These are phyloP conservation scores for Zopfia rhizophila DNA, from an alignment of 2,329 filamentous ascomycete species.

Conservation along the genomic window DNA sequence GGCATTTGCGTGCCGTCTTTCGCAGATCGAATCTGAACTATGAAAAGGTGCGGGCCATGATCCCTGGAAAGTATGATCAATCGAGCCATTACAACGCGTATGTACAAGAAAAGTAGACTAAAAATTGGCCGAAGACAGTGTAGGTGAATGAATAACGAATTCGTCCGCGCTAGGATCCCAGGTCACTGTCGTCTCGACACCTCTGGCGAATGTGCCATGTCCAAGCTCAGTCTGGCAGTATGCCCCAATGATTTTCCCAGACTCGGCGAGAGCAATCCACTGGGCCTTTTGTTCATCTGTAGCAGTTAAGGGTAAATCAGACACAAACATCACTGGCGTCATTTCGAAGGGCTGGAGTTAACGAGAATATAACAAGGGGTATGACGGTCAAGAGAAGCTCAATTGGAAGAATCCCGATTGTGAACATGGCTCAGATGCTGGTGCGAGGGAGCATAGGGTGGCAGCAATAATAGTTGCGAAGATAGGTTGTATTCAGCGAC, in stretches of 20 bases:
- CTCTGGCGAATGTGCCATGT: constrained; percentile 62
- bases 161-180: constrained; percentile 56
- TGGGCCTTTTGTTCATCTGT: constrained; percentile 57
- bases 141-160: constrained; percentile 61
- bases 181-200: constrained; percentile 58
- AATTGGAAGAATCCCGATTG: too few relatives aligned
- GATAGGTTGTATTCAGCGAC: too few relatives aligned
- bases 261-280: constrained; percentile 58
- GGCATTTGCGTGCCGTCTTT: constrained; percentile 58
- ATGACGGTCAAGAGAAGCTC: too few relatives aligned
- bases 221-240: constrained; percentile 63
- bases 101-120: constrained; percentile 30
- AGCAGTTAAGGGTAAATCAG: constrained; percentile 57
- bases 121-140: constrained; percentile 43
- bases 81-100: constrained; percentile 59
- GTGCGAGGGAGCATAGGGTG: too few relatives aligned
- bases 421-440: too few relatives aligned
- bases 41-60: constrained; percentile 61
- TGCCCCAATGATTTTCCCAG: constrained; percentile 59
- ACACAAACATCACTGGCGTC: constrained; percentile 52
- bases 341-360: constrained; percentile 30
- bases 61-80: constrained; percentile 50
- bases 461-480: too few relatives aligned
- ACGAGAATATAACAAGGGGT: constrained; percentile 25
- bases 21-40: constrained; percentile 58